phyloP scores from a whole-genome alignment of 2,329 filamentous ascomycete genomes.

The Penicillium sp. region DNA sequence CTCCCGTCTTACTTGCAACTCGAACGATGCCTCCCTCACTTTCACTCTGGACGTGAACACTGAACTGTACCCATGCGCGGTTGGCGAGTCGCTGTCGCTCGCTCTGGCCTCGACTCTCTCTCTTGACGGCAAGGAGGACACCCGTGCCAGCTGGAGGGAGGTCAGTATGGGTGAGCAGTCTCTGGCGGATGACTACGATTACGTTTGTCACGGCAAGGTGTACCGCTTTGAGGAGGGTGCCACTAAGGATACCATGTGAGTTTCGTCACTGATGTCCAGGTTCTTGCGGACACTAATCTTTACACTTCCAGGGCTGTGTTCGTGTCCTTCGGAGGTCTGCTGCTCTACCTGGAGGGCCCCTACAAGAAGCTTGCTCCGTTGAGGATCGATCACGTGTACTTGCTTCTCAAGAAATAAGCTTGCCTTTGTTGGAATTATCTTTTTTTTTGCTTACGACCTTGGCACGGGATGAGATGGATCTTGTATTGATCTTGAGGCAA shows the following conservation, averaged over 20 bases:
- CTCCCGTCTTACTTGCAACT: conserved; percentile 70
- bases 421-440: conserved; percentile 2
- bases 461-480: conserved; percentile 1
- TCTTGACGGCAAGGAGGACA: conserved; percentile 75
- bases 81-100: conserved; percentile 69
- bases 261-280: conserved; percentile 17
- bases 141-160: conserved; percentile 68
- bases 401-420: conserved; percentile 77
- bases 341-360: conserved; percentile 84
- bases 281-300: conserved; percentile 1
- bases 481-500: conserved; percentile 1
- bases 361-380: conserved; percentile 91
- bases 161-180: conserved; percentile 49
- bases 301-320: conserved; percentile 67
- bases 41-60: conserved; percentile 89
- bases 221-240: conserved; percentile 47
- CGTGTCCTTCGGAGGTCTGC: conserved; percentile 81
- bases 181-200: conserved; percentile 46
- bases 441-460: conserved; percentile 6
- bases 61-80: conserved; percentile 71
- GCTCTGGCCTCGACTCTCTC: conserved; percentile 76
- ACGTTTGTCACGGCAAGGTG: conserved; percentile 46
- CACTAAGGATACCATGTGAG: conserved; percentile 75
- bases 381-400: conserved; percentile 85
- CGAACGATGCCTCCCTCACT: conserved; percentile 62